These are phyloP conservation scores for Proliferodiscus dingleyae DNA, from an alignment of 2,329 filamentous ascomycete genomes.

Conservation along the genomic window DNA sequence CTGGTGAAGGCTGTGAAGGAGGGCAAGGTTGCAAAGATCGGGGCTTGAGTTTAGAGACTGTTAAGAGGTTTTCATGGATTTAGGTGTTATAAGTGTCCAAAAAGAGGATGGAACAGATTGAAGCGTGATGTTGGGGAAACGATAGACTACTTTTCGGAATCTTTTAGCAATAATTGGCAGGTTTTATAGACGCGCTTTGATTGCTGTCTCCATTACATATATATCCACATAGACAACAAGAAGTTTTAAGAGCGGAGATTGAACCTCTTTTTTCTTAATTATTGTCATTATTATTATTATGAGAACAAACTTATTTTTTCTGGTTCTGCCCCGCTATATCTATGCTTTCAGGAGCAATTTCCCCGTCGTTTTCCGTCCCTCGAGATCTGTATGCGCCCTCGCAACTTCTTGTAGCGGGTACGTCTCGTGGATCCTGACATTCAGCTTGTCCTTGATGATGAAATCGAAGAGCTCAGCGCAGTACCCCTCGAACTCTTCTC, in stretches of 20 bases:
- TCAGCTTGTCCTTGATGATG: conserved; percentile 63
- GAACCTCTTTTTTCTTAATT: no score
- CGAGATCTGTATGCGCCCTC: conserved; percentile 71
- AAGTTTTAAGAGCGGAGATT: no score
- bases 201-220: not conserved
- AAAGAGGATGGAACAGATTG: no score
- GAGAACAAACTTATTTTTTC: no score
- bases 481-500: conserved; percentile 68
- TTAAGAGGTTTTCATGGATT: not conserved
- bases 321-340: no score
- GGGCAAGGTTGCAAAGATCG: conserved; percentile 8
- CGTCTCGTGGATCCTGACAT: conserved; percentile 68
- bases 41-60: not conserved
- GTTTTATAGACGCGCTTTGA: not conserved
- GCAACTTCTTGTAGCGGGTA: conserved; percentile 72
- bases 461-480: conserved; percentile 68
- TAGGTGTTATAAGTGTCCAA: no score
- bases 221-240: no score
- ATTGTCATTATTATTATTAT: no score
- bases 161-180: not conserved
- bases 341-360: conserved; percentile 69
- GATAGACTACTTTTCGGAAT: no score
- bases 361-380: conserved; percentile 76
- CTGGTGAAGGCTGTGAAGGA: conserved; percentile 62
- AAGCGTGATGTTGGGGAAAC: no score